phyloP scores from a whole-genome alignment of 2,329 filamentous ascomycete species.

The Mycogone perniciosa region DNA sequence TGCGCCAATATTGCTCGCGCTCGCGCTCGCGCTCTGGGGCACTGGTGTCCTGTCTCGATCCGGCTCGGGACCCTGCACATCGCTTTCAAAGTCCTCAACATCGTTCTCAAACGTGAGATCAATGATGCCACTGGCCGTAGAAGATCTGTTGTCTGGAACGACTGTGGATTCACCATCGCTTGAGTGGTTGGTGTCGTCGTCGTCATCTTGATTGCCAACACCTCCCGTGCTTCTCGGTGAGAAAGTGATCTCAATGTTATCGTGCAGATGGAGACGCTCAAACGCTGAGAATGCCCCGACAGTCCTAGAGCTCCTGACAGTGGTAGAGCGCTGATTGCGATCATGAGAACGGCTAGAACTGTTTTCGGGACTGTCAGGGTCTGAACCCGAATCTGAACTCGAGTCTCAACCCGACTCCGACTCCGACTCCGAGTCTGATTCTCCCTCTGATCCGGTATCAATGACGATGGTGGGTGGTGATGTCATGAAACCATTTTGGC shows the following conservation, averaged over 20 bases:
- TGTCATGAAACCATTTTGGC: too few species aligned
- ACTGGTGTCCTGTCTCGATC: background rate
- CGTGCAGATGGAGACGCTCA: background rate
- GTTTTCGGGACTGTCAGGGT: background rate
- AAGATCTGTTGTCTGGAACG: slow-evolving; percentile 4
- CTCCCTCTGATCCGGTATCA: background rate
- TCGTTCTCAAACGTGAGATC: slow-evolving; percentile 7
- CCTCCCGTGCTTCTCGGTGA: background rate
- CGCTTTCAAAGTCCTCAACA: background rate
- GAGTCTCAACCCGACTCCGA: background rate
- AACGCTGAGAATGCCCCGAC: background rate
- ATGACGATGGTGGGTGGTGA: background rate
- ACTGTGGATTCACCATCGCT: background rate
- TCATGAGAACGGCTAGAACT: background rate
- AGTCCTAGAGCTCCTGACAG: too few species aligned
- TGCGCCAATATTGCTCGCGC: background rate
- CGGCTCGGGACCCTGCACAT: background rate
- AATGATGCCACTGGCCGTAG: background rate
- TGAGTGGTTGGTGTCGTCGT: background rate
- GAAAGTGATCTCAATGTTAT: background rate
- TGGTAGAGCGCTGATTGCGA: too few species aligned
- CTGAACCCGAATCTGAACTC: background rate
- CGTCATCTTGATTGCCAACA: slow-evolving; percentile 1
- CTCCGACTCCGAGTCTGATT: background rate
- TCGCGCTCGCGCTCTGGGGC: background rate